Conservation (phyloP, 495 filamentous ascomycete genomes). For the Penicillium riverlandense region DNA sequence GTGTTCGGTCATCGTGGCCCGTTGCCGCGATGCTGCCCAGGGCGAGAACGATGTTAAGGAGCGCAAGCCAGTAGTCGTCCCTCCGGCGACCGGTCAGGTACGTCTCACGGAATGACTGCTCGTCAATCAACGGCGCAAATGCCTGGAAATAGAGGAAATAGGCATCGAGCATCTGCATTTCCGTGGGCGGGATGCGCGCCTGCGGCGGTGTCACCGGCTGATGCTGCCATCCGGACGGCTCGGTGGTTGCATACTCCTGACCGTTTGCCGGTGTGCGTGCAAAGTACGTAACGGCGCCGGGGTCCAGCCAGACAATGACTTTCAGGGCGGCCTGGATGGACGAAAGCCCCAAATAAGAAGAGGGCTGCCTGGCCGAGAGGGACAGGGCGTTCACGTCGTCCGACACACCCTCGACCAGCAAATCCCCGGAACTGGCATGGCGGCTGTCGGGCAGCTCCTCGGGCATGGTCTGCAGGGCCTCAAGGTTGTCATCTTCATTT, state of each 20-base stretch:
- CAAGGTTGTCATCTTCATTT: slow-evolving; percentile 34
- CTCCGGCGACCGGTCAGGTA: slow-evolving; percentile 59
- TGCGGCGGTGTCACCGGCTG: slow-evolving; percentile 22
- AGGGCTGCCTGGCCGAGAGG: slow-evolving; percentile 61
- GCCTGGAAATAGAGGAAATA: slow-evolving; percentile 74
- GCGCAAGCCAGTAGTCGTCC: slow-evolving; percentile 66
- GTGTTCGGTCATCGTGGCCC: slow-evolving; percentile 62
- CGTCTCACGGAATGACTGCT: slow-evolving; percentile 64
- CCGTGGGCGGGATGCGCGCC: slow-evolving; percentile 21
- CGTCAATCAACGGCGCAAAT: slow-evolving; percentile 71
- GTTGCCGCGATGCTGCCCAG: slow-evolving; percentile 67
- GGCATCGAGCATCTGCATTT: slow-evolving; percentile 59
- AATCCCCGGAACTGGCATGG: slow-evolving; percentile 24
- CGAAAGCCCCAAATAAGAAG: slow-evolving; percentile 75
- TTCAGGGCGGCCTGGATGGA: slow-evolving; percentile 76
- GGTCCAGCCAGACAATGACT: slow-evolving; percentile 72
- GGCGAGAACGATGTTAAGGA: slow-evolving; percentile 77
- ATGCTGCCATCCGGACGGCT: slow-evolving; percentile 12
- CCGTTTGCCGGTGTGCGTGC: slow-evolving; percentile 27
- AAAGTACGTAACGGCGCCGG: slow-evolving; percentile 53
- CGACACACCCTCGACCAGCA: slow-evolving; percentile 56
- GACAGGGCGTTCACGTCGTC: slow-evolving; percentile 79
- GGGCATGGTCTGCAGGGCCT: slow-evolving; percentile 35
- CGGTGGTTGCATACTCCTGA: not conserved
- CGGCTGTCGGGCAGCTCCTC: slow-evolving; percentile 25